These are phyloP conservation scores for Yarrowia sp. DNA, from an alignment of 805 yeast species.

Conservation along the genomic window DNA sequence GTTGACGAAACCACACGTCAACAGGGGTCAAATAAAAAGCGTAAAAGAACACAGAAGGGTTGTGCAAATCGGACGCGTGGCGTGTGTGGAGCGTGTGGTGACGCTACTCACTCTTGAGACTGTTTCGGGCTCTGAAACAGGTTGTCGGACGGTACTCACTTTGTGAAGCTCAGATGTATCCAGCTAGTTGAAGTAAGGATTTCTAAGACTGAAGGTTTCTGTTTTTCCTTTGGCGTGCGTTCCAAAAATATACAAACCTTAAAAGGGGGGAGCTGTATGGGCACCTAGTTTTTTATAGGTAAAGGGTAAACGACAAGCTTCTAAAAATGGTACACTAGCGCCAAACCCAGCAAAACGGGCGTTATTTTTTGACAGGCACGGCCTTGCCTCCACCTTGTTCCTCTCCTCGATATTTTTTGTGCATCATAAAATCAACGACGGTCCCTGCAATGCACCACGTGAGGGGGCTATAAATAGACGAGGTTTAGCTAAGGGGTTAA, in stretches of 20 bases:
- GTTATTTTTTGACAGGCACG: neutral
- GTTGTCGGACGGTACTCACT: conserved; percentile 9
- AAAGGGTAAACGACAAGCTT: neutral
- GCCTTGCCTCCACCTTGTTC: no score
- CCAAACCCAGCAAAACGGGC: neutral
- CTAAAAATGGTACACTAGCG: neutral
- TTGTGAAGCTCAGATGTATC: conserved; percentile 19
- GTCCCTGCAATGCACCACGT: conserved; percentile 26
- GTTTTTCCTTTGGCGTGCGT: conserved; percentile 21
- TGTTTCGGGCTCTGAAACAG: neutral
- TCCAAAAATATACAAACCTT: conserved; percentile 14
- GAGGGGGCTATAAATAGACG: conserved; percentile 16
- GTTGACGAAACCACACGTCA: neutral
- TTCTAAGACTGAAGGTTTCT: neutral
- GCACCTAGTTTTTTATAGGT: neutral
- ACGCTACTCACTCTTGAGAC: neutral
- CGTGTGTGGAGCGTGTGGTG: neutral
- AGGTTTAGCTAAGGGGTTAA: conserved; percentile 11
- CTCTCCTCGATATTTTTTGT: no score
- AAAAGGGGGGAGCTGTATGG: conserved; percentile 10
- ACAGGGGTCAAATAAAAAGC: neutral
- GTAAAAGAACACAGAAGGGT: neutral
- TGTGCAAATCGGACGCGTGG: neutral
- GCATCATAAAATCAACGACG: neutral
- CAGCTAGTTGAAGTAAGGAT: conserved; percentile 8